A percentile compares a stretch with the other conserved stretches of the same genome.
phyloP scores from a whole-genome alignment of 2,329 filamentous ascomycete species.

The Beauveria asiatica region DNA sequence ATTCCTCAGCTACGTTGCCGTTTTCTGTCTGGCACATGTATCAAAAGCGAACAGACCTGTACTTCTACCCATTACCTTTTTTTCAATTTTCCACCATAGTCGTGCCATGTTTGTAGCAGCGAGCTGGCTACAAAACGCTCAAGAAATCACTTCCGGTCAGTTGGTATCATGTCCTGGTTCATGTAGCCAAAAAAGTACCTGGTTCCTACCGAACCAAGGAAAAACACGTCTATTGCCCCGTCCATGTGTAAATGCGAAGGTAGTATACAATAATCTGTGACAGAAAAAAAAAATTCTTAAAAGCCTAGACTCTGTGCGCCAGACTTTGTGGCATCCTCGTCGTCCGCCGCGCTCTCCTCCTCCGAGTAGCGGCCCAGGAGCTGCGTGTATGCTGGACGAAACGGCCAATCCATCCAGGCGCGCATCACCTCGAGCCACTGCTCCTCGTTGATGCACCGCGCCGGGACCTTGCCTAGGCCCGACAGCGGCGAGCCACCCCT shows the following conservation, averaged over 20 bases:
- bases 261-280: not conserved
- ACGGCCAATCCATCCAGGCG: conserved; percentile 59
- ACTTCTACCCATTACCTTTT: too few relatives aligned
- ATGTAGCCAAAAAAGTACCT: not conserved
- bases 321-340: conserved; percentile 19
- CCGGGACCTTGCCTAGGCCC: conserved; percentile 26
- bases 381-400: conserved; percentile 41
- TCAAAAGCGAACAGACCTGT: too few relatives aligned
- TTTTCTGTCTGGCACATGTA: not conserved
- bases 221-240: not conserved
- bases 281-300: not conserved
- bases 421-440: conserved; percentile 52
- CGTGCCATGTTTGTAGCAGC: not conserved
- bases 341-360: conserved; percentile 17
- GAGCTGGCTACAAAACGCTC: not conserved
- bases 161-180: too few relatives aligned
- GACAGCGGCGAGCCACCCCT: conserved; percentile 36
- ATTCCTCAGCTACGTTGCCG: not conserved
- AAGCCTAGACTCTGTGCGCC: conserved; percentile 13
- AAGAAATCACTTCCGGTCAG: too few relatives aligned
- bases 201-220: too few relatives aligned
- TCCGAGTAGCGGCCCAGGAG: conserved; percentile 36
- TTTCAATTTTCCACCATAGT: not conserved
- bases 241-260: not conserved
- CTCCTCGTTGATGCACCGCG: conserved; percentile 40